A percentile compares a stretch with the other conserved stretches of the same genome.
These are phyloP conservation scores for Aspergillus ostianus DNA, from an alignment of 495 filamentous ascomycete genomes.

Conservation along the genomic window DNA sequence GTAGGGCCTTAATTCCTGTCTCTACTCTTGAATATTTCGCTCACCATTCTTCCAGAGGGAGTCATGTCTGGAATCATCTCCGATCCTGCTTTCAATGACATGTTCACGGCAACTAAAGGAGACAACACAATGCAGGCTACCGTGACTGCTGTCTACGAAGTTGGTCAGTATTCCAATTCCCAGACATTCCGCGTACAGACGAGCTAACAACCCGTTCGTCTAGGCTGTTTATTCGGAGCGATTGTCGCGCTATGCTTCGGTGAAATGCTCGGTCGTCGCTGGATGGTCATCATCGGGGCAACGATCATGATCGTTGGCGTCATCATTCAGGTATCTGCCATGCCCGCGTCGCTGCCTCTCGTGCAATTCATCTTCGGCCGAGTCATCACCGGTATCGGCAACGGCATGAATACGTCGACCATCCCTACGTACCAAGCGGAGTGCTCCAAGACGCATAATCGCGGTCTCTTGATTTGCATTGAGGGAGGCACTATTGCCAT, in stretches of 20 bases:
- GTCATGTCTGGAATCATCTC: constrained; percentile 75
- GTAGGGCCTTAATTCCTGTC: constrained; percentile 9
- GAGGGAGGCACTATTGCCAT: constrained; percentile 70
- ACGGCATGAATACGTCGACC: constrained; percentile 67
- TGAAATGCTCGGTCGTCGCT: constrained; percentile 62
- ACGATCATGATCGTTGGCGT: constrained; percentile 72
- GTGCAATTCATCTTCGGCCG: constrained; percentile 69
- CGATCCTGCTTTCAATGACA: constrained; percentile 60
- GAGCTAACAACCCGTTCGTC: constrained; percentile 30
- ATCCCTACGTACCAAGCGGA: constrained; percentile 72
- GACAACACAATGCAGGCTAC: constrained; percentile 68
- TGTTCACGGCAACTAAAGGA: constrained; percentile 59
- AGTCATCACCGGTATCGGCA: constrained; percentile 66
- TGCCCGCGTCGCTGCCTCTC: constrained; percentile 27
- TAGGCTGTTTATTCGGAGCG: constrained; percentile 69
- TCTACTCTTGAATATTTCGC: not conserved
- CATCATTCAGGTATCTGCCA: constrained; percentile 60
- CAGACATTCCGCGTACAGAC: not conserved
- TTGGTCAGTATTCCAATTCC: constrained; percentile 35
- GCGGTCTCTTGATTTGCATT: constrained; percentile 72
- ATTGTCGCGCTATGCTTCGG: constrained; percentile 62
- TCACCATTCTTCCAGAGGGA: constrained; percentile 33
- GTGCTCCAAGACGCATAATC: constrained; percentile 63
- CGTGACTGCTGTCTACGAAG: constrained; percentile 76
- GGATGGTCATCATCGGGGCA: constrained; percentile 57